Evolutionary conservation across 2,329 filamentous ascomycete genomes (phyloP).

Genomic region (Sporothrix sp.): DNA sequence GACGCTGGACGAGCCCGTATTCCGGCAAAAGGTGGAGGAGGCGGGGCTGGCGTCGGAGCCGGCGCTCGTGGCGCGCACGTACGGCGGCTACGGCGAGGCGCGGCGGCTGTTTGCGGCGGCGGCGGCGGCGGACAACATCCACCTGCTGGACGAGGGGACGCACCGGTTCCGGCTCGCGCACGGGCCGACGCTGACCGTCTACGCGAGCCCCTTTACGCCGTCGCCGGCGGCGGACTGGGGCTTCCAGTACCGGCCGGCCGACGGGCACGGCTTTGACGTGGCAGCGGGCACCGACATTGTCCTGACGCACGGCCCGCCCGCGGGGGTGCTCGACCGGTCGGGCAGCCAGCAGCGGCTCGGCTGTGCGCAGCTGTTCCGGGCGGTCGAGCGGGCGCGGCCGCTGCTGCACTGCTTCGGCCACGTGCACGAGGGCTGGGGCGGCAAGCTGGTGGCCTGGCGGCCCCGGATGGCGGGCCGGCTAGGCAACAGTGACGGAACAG

Average conservation of each 20-base stretch:
- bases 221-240: constrained; percentile 33
- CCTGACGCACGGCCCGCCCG: constrained; percentile 47
- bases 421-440: constrained; percentile 52
- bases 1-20: constrained; percentile 27
- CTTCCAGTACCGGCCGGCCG: constrained; percentile 36
- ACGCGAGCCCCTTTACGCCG: constrained; percentile 45
- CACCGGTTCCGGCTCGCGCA: constrained; percentile 39
- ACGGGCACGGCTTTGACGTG: constrained; percentile 32
- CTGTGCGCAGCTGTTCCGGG: constrained; percentile 35
- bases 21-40: constrained; percentile 20
- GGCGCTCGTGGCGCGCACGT: constrained; percentile 23
- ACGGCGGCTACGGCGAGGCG: constrained; percentile 31
- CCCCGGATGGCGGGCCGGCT: neutral
- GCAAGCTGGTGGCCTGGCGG: constrained; percentile 43
- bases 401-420: constrained; percentile 48
- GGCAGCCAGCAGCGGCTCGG: constrained; percentile 28
- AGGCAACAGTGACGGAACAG: too few species aligned
- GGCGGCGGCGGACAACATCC: constrained; percentile 29
- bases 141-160: constrained; percentile 41
- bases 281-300: constrained; percentile 33
- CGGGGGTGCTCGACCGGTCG: constrained; percentile 39
- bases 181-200: constrained; percentile 39
- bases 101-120: constrained; percentile 31
- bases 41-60: constrained; percentile 12
- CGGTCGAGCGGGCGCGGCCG: constrained; percentile 35